Percentiles rank a stretch among this genome's conserved stretches.
Evolutionary conservation across 331 rosid species (phyloP).

Genomic region (Prunus yedoensis): DNA sequence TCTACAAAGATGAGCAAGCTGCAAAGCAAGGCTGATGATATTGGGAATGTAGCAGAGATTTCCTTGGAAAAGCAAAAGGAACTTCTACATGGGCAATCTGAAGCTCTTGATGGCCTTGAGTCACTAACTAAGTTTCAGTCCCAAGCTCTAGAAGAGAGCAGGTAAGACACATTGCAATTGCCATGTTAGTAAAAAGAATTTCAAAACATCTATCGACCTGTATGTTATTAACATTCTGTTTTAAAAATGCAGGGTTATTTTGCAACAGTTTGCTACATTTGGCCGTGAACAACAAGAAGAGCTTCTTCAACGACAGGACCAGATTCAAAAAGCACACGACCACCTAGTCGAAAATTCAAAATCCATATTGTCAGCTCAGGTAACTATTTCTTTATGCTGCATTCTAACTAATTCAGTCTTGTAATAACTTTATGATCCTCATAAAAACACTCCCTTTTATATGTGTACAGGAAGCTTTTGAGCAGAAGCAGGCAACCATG

Average conservation of each 20-base stretch:
- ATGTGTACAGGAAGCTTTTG: constrained; percentile 22
- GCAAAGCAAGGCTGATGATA: constrained; percentile 33
- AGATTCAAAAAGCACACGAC: constrained; percentile 20
- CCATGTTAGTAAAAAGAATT: not conserved
- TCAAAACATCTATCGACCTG: not conserved
- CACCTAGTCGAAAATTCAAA: constrained; percentile 22
- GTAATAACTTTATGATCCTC: not conserved
- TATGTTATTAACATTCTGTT: too few relatives aligned
- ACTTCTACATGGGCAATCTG: constrained; percentile 32
- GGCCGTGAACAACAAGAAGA: constrained; percentile 30
- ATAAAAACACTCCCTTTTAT: not conserved
- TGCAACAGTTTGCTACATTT: constrained; percentile 19
- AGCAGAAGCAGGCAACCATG: constrained; percentile 25
- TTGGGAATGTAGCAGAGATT: constrained; percentile 25
- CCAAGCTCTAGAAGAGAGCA: constrained; percentile 34
- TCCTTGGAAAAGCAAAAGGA: constrained; percentile 32
- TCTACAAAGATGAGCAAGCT: constrained; percentile 27
- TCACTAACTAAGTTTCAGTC: constrained; percentile 22
- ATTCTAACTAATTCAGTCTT: not conserved
- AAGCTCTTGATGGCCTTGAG: constrained; percentile 30
- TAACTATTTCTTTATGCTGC: not conserved
- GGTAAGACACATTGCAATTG: not conserved
- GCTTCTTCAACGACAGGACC: constrained; percentile 19
- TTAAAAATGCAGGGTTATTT: constrained; percentile 10
- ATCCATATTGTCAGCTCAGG: constrained; percentile 28